Evolutionary conservation across 1,284 basidiomycete genomes (phyloP), one percentile per base, ranked within the genome.

Genomic region (Naganishia sp.): DNA sequence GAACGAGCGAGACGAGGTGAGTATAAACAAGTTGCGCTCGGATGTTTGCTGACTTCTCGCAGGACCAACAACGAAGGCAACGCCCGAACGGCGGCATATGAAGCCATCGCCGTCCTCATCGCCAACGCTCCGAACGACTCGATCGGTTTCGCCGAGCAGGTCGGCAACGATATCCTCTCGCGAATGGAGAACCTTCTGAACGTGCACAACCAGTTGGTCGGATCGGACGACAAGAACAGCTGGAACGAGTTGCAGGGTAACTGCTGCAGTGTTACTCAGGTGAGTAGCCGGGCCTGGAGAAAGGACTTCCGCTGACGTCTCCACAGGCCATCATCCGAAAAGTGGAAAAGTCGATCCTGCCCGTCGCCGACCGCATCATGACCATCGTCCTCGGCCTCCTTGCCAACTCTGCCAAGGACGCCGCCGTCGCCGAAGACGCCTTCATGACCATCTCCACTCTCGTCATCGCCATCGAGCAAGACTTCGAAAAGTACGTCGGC

Each of bases 171-270:
- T 45, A 87, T 96, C 68, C 83, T 99, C 32, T 83, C 86, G 55
- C 86, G 95, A 50, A 95, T 96, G 86, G 94, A 98, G 76, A 88
- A 90, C 61, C 83, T 99, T 28, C 81, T 98, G 53, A 82, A 80
- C 62, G 86, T 98, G 81, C 77, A 94, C 86, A 90, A 90, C 79
- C 95, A 99, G 82, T 90, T 99, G 61, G 83, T 99, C 52, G 96
- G 95, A 60, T 84, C 89, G 50, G 95, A 99, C 79, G 95, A 99
- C 77, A 87, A 92, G 71, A 95, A 95, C 81, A 99, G 98, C 83
- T 98, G 95, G 93, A 95, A 94, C 76, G 95, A 99, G 79, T 84
- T 99, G 49, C 94, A 98, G 79, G 90, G 92, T 81, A 96, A 95
- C 81, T 86, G 98, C 74, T 97, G 94, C 80, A 89, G 89, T 68